Percentiles rank a stretch among this genome's conserved stretches.
These are phyloP conservation scores for Epichloe typhina DNA, from an alignment of 2,329 filamentous ascomycete species.

Conservation along the genomic window DNA sequence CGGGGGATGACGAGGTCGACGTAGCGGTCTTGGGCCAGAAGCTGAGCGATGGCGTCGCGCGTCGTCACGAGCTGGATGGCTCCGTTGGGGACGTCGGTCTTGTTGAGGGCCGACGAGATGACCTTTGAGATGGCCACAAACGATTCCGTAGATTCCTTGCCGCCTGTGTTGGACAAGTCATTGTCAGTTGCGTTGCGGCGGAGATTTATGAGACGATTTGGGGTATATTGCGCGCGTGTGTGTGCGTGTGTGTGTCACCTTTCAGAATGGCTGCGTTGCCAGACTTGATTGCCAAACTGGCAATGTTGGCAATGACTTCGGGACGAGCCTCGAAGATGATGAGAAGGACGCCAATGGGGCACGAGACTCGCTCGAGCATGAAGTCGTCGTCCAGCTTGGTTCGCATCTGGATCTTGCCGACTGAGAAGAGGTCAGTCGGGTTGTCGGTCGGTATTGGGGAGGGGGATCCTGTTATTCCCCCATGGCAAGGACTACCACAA, in stretches of 20 bases:
- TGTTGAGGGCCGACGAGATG: conserved; percentile 64
- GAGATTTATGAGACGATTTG: no score
- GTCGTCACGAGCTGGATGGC: conserved; percentile 92
- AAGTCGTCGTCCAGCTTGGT: conserved; percentile 81
- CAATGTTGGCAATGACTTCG: conserved; percentile 97
- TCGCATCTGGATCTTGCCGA: conserved; percentile 71
- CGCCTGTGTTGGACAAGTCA: conserved; percentile 36
- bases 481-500: conserved; percentile 20
- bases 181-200: no score
- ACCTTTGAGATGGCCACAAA: conserved; percentile 80
- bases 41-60: conserved; percentile 74
- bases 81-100: conserved; percentile 64
- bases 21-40: conserved; percentile 73
- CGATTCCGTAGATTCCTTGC: conserved; percentile 91
- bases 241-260: conserved; percentile 29
- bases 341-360: conserved; percentile 91
- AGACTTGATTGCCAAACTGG: conserved; percentile 88
- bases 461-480: neutral
- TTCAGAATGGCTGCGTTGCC: conserved; percentile 96
- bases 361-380: conserved; percentile 74
- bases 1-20: conserved; percentile 94
- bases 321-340: conserved; percentile 98
- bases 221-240: no score
- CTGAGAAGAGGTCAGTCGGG: conserved; percentile 25
- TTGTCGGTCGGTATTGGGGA: no score